phyloP scores from a whole-genome alignment of 2,329 filamentous ascomycete genomes.

The Hypoxylon sp. region DNA sequence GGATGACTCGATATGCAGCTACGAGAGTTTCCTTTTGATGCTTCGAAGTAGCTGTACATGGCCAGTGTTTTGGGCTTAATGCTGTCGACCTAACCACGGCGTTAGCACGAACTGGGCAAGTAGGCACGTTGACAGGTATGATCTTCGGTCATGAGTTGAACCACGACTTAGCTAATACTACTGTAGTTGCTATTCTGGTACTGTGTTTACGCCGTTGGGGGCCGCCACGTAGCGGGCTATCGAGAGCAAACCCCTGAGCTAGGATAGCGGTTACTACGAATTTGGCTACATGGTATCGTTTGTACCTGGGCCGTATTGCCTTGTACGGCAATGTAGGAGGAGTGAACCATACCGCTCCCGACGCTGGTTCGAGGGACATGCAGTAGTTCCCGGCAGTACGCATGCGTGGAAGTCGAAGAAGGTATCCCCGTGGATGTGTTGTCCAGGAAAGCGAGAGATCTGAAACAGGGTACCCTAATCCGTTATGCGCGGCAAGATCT shows the following conservation, averaged over 20 bases:
- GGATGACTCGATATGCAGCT: background rate
- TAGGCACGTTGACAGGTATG: slow-evolving; percentile 1
- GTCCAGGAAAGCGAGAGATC: slow-evolving; percentile 10
- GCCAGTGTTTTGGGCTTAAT: background rate
- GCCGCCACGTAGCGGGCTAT: slow-evolving; percentile 4
- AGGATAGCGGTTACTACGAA: background rate
- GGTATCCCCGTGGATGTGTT: slow-evolving; percentile 3
- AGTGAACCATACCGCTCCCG: background rate
- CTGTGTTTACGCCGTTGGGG: slow-evolving; percentile 1
- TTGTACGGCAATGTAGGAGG: background rate
- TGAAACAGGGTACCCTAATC: slow-evolving; percentile 4
- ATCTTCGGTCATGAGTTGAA: slow-evolving; percentile 7
- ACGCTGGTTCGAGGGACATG: slow-evolving; percentile 2
- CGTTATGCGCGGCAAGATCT: slow-evolving; percentile 3
- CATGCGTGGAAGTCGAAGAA: slow-evolving; percentile 5
- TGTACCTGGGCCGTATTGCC: slow-evolving; percentile 1
- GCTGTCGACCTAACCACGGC: slow-evolving; percentile 1
- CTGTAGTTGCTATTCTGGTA: slow-evolving; percentile 1
- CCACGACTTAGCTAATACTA: background rate
- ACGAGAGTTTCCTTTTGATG: background rate
- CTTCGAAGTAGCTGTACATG: slow-evolving; percentile 1
- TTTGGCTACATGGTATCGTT: background rate
- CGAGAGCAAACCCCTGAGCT: background rate
- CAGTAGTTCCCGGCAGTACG: slow-evolving; percentile 1
- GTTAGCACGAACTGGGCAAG: slow-evolving; percentile 2